A percentile compares a stretch with the other conserved stretches of the same genome.
phyloP scores from a whole-genome alignment of 176 grass and related monocot species.

The Carex scoparia region DNA sequence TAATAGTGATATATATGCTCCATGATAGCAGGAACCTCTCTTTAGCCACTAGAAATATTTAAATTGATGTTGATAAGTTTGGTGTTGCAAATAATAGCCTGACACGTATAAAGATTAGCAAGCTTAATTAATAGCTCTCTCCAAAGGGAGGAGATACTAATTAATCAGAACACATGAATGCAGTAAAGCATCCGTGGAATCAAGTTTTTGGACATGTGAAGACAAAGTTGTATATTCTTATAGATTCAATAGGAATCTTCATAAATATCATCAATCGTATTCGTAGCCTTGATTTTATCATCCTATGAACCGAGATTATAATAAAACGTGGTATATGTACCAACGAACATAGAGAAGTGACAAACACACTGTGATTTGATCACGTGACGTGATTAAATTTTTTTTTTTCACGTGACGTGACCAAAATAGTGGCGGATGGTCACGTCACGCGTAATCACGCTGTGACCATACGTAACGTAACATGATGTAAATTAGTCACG shows the following conservation, averaged over 20 bases:
- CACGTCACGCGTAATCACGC: no score
- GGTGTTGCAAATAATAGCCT: neutral
- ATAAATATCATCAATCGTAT: neutral
- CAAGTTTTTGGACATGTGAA: neutral
- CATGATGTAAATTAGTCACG: no score
- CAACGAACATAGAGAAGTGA: neutral
- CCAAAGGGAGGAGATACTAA: neutral
- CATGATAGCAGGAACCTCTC: constrained; percentile 1
- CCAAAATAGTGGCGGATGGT: no score
- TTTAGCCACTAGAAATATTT: neutral
- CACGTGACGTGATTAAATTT: no score
- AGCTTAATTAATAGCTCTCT: neutral
- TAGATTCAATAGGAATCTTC: neutral
- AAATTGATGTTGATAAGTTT: neutral
- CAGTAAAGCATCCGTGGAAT: neutral
- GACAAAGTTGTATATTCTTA: constrained; percentile 6
- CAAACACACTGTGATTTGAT: no score
- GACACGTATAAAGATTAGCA: constrained; percentile 12
- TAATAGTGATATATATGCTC: constrained; percentile 7
- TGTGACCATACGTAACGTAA: no score
- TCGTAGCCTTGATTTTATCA: neutral
- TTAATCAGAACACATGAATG: neutral
- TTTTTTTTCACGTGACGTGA: no score
- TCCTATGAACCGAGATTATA: neutral
- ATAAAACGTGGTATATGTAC: neutral